A percentile compares a stretch with the other conserved stretches of the same genome.
These are phyloP conservation scores for Colletotrichum coccodes DNA, from an alignment of 2,329 filamentous ascomycete species.

Conservation along the genomic window DNA sequence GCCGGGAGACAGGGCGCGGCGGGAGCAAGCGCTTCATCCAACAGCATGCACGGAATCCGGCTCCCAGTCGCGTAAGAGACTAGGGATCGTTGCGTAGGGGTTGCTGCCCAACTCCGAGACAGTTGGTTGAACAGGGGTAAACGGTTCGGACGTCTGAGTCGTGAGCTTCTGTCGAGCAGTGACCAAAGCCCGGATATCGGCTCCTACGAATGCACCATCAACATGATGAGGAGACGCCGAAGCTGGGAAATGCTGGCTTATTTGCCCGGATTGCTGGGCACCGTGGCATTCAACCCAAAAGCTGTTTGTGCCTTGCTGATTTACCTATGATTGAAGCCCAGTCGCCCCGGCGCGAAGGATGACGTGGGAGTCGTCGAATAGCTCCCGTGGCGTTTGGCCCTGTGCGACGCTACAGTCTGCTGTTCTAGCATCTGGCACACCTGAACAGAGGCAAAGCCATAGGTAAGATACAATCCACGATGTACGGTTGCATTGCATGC, in stretches of 20 bases:
- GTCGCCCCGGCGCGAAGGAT: neutral
- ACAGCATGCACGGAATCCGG: constrained; percentile 5
- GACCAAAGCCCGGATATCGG: constrained; percentile 3
- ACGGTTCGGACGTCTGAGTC: constrained; percentile 29
- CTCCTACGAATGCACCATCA: neutral
- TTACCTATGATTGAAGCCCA: neutral
- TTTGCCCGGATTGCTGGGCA: neutral
- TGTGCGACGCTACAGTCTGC: constrained; percentile 1
- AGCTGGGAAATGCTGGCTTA: constrained; percentile 6
- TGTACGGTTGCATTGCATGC: constrained; percentile 22
- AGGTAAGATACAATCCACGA: constrained; percentile 9
- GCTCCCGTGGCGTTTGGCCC: constrained; percentile 8
- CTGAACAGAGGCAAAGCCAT: neutral
- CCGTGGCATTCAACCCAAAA: neutral
- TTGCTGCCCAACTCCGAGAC: constrained; percentile 32
- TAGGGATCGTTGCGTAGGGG: constrained; percentile 16
- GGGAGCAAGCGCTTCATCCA: constrained; percentile 18
- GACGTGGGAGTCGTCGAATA: constrained; percentile 24
- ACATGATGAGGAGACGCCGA: constrained; percentile 4
- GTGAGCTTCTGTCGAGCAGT: constrained; percentile 6
- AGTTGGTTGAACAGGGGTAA: constrained; percentile 9
- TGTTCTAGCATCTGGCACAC: neutral
- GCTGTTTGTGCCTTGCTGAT: neutral
- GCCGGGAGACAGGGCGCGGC: neutral
- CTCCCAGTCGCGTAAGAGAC: constrained; percentile 4